Base-by-base conservation (phyloP, 179 eudicot genomes). In the Corrigiola litoralis region DNA sequence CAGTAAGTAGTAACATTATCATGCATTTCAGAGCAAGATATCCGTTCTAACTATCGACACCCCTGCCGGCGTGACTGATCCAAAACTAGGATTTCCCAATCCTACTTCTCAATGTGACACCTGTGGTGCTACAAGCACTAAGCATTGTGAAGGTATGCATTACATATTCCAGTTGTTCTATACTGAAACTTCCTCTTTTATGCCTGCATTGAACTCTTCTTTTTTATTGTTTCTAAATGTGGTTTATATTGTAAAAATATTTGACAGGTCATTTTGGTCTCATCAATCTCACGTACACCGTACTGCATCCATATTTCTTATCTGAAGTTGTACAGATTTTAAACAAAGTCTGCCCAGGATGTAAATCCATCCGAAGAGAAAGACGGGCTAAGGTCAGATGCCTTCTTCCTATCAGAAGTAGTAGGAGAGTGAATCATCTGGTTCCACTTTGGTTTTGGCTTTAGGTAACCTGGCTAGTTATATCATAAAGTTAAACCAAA, bases 221-320 rank as follows among this genome's bases (percentile, higher is more conserved):
- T 34, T 57, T 20, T 11, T 25, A 27, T 47, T 40, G 40, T 40
- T 58, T 70, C 23, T 36, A 56, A 28, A 54, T 50, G 50, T 16
- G 33, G 54, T 61, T 21, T 3, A 4, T 42, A 14, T 37, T 58
- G 71, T 25, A 45, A 61, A n/a, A 32, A 37, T 51, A 18, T 58
- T 54, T 75, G 84, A 71, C 92, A 92, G 98, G 98, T 52, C 98
- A 92, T 71, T 90, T 82, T 69, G 98, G 97, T 24, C 75, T 82
- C 56, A 84, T 92, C 69, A 77, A 77, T 55, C 79, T 90, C 54
- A 85, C 88, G 1, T 81, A 54, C 61, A 85, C 96, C 4, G 67
- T 90, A 58, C 74, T 90, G 65, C 89, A 92, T 74, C 96, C 95
- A 6, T 90, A 87, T 76, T 92, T 75, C 64, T 58, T 81, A 58